phyloP scores from a whole-genome alignment of 2,329 filamentous ascomycete genomes.

The Chaetomium globosum region DNA sequence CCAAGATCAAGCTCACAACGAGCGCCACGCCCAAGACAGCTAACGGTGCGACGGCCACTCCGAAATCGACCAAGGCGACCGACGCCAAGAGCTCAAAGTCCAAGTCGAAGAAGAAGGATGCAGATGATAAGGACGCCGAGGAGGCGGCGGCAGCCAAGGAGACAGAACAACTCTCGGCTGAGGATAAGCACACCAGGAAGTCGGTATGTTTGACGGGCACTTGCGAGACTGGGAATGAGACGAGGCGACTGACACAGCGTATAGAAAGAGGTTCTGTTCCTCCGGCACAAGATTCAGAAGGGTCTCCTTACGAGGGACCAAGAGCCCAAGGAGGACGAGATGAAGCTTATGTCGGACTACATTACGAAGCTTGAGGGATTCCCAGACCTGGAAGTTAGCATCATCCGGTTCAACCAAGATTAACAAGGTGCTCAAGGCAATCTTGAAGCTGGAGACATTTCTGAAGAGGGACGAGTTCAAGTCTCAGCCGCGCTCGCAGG shows the following conservation, averaged over 20 bases:
- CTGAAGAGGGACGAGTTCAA: conserved; percentile 82
- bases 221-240: neutral
- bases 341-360: conserved; percentile 76
- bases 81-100: conserved; percentile 49
- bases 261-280: conserved; percentile 80
- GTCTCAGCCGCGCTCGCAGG: conserved; percentile 82
- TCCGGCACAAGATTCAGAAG: conserved; percentile 93
- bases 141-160: conserved; percentile 53
- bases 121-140: conserved; percentile 60
- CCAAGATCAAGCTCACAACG: conserved; percentile 66
- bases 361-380: conserved; percentile 78
- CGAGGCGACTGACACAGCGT: conserved; percentile 18
- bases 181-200: conserved; percentile 62
- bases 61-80: conserved; percentile 61
- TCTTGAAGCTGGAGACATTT: conserved; percentile 85
- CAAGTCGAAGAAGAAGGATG: conserved; percentile 61
- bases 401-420: conserved; percentile 92
- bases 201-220: conserved; percentile 48
- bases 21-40: conserved; percentile 70
- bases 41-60: conserved; percentile 58
- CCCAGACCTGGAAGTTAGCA: conserved; percentile 79
- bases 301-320: conserved; percentile 85
- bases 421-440: conserved; percentile 95
- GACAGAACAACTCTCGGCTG: conserved; percentile 58
- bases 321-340: conserved; percentile 82